A percentile compares a stretch with the other conserved stretches of the same genome.
These are phyloP conservation scores for Cymodocea nodosa DNA, from an alignment of 116 monocot species.

Conservation along the genomic window DNA sequence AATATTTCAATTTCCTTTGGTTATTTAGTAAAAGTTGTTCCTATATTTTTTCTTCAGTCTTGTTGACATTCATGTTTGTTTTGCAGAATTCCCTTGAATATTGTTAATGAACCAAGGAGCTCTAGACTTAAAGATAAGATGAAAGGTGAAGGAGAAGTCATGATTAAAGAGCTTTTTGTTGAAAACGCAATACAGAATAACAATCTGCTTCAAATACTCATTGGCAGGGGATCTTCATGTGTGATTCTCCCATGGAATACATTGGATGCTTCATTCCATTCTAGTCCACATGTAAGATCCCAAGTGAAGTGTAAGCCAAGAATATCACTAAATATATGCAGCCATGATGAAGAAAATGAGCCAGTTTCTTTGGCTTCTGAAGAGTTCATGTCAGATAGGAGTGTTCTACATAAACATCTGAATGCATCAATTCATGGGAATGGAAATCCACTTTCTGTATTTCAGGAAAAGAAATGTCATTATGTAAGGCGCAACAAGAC, in stretches of 20 bases:
- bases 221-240: constrained; percentile 57
- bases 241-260: constrained; percentile 61
- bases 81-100: constrained; percentile 17
- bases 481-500: constrained; percentile 13
- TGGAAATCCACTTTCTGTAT: constrained; percentile 9
- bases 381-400: constrained; percentile 22
- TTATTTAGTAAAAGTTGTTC: background rate
- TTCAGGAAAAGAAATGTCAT: constrained; percentile 16
- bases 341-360: constrained; percentile 42
- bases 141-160: constrained; percentile 81
- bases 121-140: constrained; percentile 55
- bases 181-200: constrained; percentile 59
- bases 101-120: constrained; percentile 29
- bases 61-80: background rate
- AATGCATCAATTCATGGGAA: constrained; percentile 10
- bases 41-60: background rate
- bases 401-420: constrained; percentile 2
- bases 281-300: constrained; percentile 27
- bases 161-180: constrained; percentile 73
- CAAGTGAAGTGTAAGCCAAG: constrained; percentile 50
- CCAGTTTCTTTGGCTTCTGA: constrained; percentile 23
- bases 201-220: constrained; percentile 35
- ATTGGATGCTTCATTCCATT: constrained; percentile 23
- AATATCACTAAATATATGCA: constrained; percentile 45
- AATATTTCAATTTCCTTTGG: too few relatives aligned